These are phyloP conservation scores for Boletellus emodensis DNA, from an alignment of 768 basidiomycete species.

Conservation along the genomic window DNA sequence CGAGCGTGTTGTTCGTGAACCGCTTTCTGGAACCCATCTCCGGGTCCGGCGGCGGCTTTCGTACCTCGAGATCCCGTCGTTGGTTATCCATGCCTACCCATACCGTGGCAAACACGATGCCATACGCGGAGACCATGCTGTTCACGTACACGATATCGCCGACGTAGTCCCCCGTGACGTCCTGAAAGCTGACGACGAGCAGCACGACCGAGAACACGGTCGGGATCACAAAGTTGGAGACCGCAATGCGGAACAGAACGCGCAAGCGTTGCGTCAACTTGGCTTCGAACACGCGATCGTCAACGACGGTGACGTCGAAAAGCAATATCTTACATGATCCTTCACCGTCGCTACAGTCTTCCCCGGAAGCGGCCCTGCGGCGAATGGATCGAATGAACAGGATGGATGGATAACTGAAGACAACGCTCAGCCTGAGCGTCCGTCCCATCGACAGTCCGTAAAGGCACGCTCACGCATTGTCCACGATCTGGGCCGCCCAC, in stretches of 20 bases:
- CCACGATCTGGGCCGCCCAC: slow-evolving; percentile 25
- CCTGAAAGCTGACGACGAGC: not conserved
- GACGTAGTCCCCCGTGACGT: not conserved
- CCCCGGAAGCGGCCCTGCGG: not conserved
- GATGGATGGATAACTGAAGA: slow-evolving; percentile 21
- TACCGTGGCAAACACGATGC: slow-evolving; percentile 5
- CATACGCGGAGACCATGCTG: not conserved
- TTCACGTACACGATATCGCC: slow-evolving; percentile 2
- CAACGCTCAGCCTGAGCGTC: no score
- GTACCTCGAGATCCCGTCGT: not conserved
- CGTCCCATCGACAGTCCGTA: not conserved
- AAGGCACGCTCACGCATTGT: slow-evolving; percentile 20
- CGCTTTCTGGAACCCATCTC: not conserved
- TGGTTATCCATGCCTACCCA: slow-evolving; percentile 4
- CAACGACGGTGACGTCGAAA: not conserved
- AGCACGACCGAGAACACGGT: slow-evolving; percentile 20
- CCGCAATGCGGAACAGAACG: slow-evolving; percentile 18
- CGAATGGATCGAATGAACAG: slow-evolving; percentile 17
- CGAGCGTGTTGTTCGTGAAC: not conserved
- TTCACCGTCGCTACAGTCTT: not conserved
- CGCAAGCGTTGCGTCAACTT: slow-evolving; percentile 12
- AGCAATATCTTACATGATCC: not conserved
- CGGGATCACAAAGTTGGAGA: slow-evolving; percentile 29
- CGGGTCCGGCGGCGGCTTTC: not conserved
- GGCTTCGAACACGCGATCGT: slow-evolving; percentile 1